Evolutionary conservation across 331 rosid genomes (phyloP).

Genomic region (Erythrophleum ivorense): DNA sequence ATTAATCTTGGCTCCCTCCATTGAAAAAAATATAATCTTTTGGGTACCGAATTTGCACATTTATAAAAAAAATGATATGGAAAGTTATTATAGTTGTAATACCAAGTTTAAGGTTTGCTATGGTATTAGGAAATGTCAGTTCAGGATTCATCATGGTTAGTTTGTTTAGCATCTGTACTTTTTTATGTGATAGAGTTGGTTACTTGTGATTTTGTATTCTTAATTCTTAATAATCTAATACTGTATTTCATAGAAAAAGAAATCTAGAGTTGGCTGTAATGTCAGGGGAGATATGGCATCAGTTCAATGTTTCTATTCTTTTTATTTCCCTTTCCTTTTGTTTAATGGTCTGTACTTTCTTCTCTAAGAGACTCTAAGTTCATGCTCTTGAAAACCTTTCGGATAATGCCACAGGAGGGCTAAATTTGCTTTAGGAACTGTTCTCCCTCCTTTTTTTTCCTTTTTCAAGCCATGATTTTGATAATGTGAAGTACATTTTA

Average conservation of each 20-base stretch:
- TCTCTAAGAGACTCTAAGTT: not conserved
- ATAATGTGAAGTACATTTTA: not conserved
- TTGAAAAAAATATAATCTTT: too few relatives aligned
- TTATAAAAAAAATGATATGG: not conserved
- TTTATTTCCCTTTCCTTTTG: not conserved
- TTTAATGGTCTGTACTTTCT: not conserved
- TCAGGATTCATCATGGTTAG: conserved; percentile 13
- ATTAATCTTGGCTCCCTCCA: too few relatives aligned
- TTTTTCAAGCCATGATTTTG: conserved; percentile 8
- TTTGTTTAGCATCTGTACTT: conserved; percentile 4
- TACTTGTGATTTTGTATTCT: not conserved
- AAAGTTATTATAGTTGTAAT: not conserved
- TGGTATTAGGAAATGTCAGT: not conserved
- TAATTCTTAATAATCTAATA: not conserved
- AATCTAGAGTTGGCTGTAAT: not conserved
- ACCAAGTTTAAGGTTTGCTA: conserved; percentile 19
- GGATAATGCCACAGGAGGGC: not conserved
- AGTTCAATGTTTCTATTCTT: not conserved
- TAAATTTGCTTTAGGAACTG: not conserved
- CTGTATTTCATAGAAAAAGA: not conserved
- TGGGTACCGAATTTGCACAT: too few relatives aligned
- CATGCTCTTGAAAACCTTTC: not conserved
- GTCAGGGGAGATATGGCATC: not conserved
- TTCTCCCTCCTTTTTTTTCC: not conserved
- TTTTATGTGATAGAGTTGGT: conserved; percentile 13